These are phyloP conservation scores for Cordia subcordata DNA, from an alignment of 257 asterid species.

Conservation along the genomic window DNA sequence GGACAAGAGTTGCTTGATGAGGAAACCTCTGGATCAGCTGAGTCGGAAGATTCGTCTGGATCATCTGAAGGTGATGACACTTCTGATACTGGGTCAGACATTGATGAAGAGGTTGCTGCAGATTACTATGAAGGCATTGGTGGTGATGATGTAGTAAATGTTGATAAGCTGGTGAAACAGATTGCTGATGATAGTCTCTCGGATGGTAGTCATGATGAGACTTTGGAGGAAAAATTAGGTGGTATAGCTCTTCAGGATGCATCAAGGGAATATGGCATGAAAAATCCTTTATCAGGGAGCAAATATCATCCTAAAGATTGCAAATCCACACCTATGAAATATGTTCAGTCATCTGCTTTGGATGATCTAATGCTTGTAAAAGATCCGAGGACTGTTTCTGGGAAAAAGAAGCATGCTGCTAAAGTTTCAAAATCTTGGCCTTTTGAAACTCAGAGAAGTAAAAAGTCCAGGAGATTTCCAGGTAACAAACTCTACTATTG, in stretches of 20 bases:
- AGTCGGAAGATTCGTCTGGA: slow-evolving; percentile 41
- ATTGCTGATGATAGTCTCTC: slow-evolving; percentile 27
- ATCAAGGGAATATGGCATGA: slow-evolving; percentile 63
- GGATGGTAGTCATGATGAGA: slow-evolving; percentile 38
- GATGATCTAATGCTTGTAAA: slow-evolving; percentile 64
- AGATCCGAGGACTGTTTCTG: slow-evolving; percentile 66
- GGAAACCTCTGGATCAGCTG: slow-evolving; percentile 48
- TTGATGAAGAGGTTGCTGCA: slow-evolving; percentile 82
- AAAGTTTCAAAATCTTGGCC: slow-evolving; percentile 66
- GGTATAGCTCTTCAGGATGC: slow-evolving; percentile 85
- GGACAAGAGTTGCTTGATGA: slow-evolving; percentile 40
- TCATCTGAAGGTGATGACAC: slow-evolving; percentile 46
- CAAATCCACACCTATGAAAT: slow-evolving; percentile 26
- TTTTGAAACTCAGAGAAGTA: slow-evolving; percentile 51
- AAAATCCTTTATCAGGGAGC: slow-evolving; percentile 35
- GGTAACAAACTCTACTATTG: slow-evolving; percentile 23
- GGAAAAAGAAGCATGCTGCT: slow-evolving; percentile 65
- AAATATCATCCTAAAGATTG: slow-evolving; percentile 28
- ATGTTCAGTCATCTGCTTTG: slow-evolving; percentile 30
- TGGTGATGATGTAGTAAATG: slow-evolving; percentile 39
- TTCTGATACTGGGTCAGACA: slow-evolving; percentile 60
- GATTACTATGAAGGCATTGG: slow-evolving; percentile 89
- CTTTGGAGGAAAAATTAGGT: slow-evolving; percentile 52
- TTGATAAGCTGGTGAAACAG: slow-evolving; percentile 49
- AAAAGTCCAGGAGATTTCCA: slow-evolving; percentile 51